Evolutionary conservation across 352 stramenopile species (phyloP), one percentile per base, ranked within the genome.

Genomic region (Peronospora belbahrii): DNA sequence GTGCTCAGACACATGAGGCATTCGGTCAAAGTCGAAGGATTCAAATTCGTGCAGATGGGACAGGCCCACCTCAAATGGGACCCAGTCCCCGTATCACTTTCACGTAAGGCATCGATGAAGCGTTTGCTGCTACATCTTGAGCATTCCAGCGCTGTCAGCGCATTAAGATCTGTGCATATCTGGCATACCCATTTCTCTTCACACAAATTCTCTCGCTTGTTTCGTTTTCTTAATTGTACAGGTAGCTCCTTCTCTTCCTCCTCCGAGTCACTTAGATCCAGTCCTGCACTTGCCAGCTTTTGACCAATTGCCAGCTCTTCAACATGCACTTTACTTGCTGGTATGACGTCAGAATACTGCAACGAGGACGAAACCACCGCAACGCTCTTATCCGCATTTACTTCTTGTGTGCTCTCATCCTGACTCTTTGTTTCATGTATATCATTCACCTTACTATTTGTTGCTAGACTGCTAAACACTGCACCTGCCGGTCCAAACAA

Each of bases 201-300:
- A 48, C 33, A 60, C 9, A 27, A 20, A 2, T 48, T 10, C 3
- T 61, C 30, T 34, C 47, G 27, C 9, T 49, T 10, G 6, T 38
- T 56, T 1, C 8, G 20, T 20, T 49, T 20, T 22, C 24, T 43
- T 20, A 65, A 27, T 9, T 28, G 32, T 14, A 50, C 59, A 2
- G 30, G 23, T 22, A 11, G 1, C 13, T 51, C 41, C 31, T 50
- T 23, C 7, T 62, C 35, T 10, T 82, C 64, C 0, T 73, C 49
- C 5, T 82, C 69, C 6, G 74, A 77, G 27, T 82, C 69, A 36
- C 69, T 85, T 10, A 82, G 43, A 42, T 62, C 50, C 13, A 85
- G 28, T 22, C 74, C 74, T 31, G 67, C 74, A 39, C 60, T 61
- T 20, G 59, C 62, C 35, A 85, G 35, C 34, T 80, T 74, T 3